Evolutionary conservation across 1,139 yeast species (phyloP).

Genomic region (Blastobotrys serpentis): DNA sequence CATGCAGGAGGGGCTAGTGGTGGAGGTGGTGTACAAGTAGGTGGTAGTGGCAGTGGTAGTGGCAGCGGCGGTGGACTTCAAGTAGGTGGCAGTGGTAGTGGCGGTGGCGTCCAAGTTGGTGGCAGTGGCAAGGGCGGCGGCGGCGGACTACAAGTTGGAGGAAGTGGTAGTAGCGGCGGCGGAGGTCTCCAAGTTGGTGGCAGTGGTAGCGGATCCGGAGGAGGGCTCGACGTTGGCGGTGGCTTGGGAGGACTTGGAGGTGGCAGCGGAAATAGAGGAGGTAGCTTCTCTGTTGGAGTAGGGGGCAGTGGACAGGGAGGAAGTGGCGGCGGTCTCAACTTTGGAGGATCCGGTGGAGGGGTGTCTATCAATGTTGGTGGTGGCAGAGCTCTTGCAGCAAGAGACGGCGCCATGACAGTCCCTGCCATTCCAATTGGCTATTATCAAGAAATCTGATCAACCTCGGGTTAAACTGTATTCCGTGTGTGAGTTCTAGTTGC

Average conservation of each 20-base stretch:
- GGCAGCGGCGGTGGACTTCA: background rate
- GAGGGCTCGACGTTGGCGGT: background rate
- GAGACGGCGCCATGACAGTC: background rate
- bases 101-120: background rate
- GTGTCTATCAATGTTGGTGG: background rate
- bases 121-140: conserved; percentile 4
- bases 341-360: conserved; percentile 5
- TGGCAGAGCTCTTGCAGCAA: background rate
- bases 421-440: background rate
- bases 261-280: background rate
- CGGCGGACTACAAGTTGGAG: background rate
- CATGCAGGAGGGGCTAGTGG: background rate
- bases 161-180: background rate
- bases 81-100: conserved; percentile 3
- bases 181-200: background rate
- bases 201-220: background rate
- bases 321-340: background rate
- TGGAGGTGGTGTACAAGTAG: conserved; percentile 1
- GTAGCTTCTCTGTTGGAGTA: background rate
- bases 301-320: background rate
- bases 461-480: too few species aligned
- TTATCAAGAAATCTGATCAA: background rate
- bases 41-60: background rate
- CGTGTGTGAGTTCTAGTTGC: background rate
- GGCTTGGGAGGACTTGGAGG: conserved; percentile 6